Conservation (phyloP, 1,284 basidiomycete species). For the Cronartium quercuum region DNA sequence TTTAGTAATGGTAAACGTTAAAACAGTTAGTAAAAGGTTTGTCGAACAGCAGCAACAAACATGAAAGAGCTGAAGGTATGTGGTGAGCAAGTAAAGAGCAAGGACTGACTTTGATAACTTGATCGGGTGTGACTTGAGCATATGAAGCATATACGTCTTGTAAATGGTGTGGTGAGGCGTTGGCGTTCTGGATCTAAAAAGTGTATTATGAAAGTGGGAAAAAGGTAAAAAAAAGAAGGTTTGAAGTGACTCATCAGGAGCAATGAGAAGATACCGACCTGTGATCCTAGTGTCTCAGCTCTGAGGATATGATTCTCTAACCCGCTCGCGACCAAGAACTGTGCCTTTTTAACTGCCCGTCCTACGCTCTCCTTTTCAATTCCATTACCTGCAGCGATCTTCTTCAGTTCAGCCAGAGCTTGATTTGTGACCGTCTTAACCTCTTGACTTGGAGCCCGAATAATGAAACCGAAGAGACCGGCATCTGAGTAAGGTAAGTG, state of each 20-base stretch:
- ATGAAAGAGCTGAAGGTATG: no score
- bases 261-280: slow-evolving; percentile 53
- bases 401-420: slow-evolving; percentile 64
- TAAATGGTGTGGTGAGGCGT: slow-evolving; percentile 55
- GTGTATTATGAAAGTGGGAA: slow-evolving; percentile 55
- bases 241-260: slow-evolving; percentile 37
- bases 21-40: neutral
- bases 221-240: slow-evolving; percentile 1
- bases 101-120: slow-evolving; percentile 45
- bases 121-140: slow-evolving; percentile 47
- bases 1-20: neutral
- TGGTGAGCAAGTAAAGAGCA: neutral
- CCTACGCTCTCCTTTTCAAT: slow-evolving; percentile 56
- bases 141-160: slow-evolving; percentile 45
- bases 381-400: slow-evolving; percentile 50
- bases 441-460: slow-evolving; percentile 55
- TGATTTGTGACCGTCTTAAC: slow-evolving; percentile 63
- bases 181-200: slow-evolving; percentile 60
- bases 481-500: slow-evolving; percentile 84
- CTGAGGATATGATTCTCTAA: slow-evolving; percentile 68
- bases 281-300: slow-evolving; percentile 58
- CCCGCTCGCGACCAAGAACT: slow-evolving; percentile 67
- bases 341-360: slow-evolving; percentile 75
- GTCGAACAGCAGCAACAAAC: neutral
- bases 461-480: slow-evolving; percentile 69